Base-by-base conservation (phyloP, 2,329 filamentous ascomycete genomes). In the Beauveria rudraprayagi region DNA sequence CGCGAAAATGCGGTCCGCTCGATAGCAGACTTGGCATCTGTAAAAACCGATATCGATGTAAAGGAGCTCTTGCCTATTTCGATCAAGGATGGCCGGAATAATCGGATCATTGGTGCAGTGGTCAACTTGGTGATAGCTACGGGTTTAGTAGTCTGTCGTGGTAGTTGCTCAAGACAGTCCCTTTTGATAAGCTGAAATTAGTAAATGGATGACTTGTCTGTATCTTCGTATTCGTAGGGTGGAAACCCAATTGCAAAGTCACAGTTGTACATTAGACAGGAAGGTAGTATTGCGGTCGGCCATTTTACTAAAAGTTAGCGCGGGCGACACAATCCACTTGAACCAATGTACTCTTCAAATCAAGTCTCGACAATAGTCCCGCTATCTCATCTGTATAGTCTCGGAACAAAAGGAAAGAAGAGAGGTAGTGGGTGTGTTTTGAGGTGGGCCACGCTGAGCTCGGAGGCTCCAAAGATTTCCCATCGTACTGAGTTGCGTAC, bases 1-100 rank as follows among this genome's bases (percentile, higher is more conserved):
- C 55, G 44, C 44, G 44, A 3, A 48, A 28, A 56, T 14, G 41
- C 41, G 26, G 26, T n/a, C n/a, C n/a, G n/a, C 19, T 48, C 41
- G 43, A 57, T 57, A 48, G n/a, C n/a, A 30, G 41, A 11, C 55
- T 57, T 57, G 55, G 55, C 55, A 57, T 57, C 55, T 40, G 28
- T 11, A 47, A 46, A 47, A 34, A n/a, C 9, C 11, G 11, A 14
- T 34, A 14, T 34, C 30, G 40, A 46, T 17, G 4, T 5, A 11
- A n/a, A 55, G 14, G 40, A 34, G 41, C 54, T 22, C 54, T 56
- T 56, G 17, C 54, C 40, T 46, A 24, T 37, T 47, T 46, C 19
- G 40, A 34, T 30, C 17, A 37, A 44, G 11, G 30, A 19, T 24
- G 10, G 9, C n/a, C 11, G 43, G 54, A 10, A 10, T n/a, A 8